Evolutionary conservation across 257 asterid genomes (phyloP).

Genomic region (Paraleonurus japonicus): DNA sequence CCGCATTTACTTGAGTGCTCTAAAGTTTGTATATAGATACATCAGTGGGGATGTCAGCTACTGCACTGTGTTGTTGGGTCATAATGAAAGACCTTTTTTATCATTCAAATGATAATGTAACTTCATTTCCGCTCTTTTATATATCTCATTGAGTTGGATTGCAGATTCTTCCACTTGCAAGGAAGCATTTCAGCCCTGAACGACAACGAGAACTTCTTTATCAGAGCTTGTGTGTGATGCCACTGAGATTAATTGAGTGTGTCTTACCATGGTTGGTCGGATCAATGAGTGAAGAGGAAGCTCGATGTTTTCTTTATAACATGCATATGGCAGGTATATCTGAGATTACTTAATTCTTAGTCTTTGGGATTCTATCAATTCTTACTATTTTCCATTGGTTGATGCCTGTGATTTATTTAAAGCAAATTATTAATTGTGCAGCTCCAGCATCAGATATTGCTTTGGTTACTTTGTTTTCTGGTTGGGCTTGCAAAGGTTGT

Average conservation of each 20-base stretch:
- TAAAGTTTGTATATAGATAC: slow-evolving; percentile 9
- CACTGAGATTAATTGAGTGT: slow-evolving; percentile 84
- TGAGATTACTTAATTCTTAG: slow-evolving; percentile 15
- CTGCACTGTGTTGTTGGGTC: not conserved
- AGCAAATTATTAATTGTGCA: slow-evolving; percentile 39
- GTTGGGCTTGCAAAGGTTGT: slow-evolving; percentile 98
- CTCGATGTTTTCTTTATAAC: slow-evolving; percentile 74
- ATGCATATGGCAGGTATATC: slow-evolving; percentile 85
- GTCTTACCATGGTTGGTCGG: slow-evolving; percentile 97
- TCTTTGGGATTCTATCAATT: not conserved
- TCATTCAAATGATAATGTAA: slow-evolving; percentile 2
- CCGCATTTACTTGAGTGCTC: not conserved
- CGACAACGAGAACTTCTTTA: slow-evolving; percentile 82
- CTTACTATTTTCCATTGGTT: slow-evolving; percentile 10
- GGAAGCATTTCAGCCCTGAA: slow-evolving; percentile 77
- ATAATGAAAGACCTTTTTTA: not conserved
- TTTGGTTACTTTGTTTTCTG: slow-evolving; percentile 85
- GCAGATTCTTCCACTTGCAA: slow-evolving; percentile 91
- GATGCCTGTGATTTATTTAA: slow-evolving; percentile 25
- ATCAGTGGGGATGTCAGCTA: slow-evolving; percentile 2
- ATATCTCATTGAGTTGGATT: slow-evolving; percentile 25
- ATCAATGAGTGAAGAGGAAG: slow-evolving; percentile 76
- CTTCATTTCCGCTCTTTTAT: slow-evolving; percentile 15
- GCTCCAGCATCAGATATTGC: slow-evolving; percentile 93
- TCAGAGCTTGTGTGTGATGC: slow-evolving; percentile 95